A percentile compares a stretch with the other conserved stretches of the same genome.
These are phyloP conservation scores for Danielia oregonensis DNA, from an alignment of 805 yeast genomes.

Conservation along the genomic window DNA sequence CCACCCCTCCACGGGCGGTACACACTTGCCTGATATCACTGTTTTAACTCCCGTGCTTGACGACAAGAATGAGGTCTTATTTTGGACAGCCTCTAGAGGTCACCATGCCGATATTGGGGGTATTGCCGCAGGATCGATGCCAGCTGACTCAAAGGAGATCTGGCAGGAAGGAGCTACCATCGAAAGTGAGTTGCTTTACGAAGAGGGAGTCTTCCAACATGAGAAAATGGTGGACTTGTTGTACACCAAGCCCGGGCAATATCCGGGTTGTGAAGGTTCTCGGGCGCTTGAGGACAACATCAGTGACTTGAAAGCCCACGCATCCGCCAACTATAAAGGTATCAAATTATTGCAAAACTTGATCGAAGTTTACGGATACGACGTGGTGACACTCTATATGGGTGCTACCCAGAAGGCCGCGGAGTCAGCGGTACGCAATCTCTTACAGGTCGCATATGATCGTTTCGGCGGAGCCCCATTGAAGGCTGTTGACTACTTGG, in stretches of 20 bases:
- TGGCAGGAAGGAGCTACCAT: constrained; percentile 5
- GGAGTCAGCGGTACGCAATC: constrained; percentile 57
- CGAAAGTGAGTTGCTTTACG: not conserved
- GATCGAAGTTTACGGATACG: constrained; percentile 58
- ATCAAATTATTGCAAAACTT: constrained; percentile 59
- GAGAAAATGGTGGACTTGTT: constrained; percentile 1
- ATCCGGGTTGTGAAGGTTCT: constrained; percentile 4
- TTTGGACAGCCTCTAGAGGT: constrained; percentile 4
- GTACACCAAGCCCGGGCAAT: constrained; percentile 1
- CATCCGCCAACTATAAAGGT: constrained; percentile 37
- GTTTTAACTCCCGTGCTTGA: constrained; percentile 4
- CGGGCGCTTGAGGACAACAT: constrained; percentile 3
- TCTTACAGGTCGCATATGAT: constrained; percentile 25
- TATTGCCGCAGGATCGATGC: constrained; percentile 4
- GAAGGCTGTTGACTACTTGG: constrained; percentile 61
- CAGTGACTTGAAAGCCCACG: constrained; percentile 4
- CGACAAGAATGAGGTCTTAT: constrained; percentile 1
- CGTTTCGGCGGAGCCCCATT: constrained; percentile 22
- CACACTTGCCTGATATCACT: constrained; percentile 6
- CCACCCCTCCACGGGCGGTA: constrained; percentile 6
- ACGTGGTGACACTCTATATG: constrained; percentile 70
- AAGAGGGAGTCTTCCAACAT: constrained; percentile 2
- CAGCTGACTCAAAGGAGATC: constrained; percentile 3
- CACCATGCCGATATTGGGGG: constrained; percentile 7
- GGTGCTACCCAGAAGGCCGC: constrained; percentile 79